Evolutionary conservation across 2,329 filamentous ascomycete species (phyloP), one percentile per base, ranked within the genome.

Genomic region (Alternaria burnsii): DNA sequence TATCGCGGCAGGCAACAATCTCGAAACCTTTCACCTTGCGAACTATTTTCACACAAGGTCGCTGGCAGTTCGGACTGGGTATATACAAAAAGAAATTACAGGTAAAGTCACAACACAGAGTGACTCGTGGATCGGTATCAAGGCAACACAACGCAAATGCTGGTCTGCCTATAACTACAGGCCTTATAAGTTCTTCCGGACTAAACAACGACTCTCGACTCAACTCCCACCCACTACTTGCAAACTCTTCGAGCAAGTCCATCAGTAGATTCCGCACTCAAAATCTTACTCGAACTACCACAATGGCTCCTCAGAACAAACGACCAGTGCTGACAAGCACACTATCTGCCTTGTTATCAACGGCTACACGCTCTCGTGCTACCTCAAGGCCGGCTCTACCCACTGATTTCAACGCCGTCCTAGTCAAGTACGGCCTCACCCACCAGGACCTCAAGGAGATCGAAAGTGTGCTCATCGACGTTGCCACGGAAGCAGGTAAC

Each of bases 401-500:
- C 16, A 68, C 69, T 9, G 58, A 64, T 7, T 61, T 74, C 28
- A 58, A 46, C 10, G 43, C 51, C 26, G 44, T 48, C 2, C 58
- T 76, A 3, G 52, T 60, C 4, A 69, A 71, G 40, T 61, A 75
- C 50, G 18, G 42, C 4, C n/a, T 76, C 12, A 66, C 52, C 2
- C 38, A 57, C 4, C 32, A 30, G 1, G 55, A 58, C 22, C 66
- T 76, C 1, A 46, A 44, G 3, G 46, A 60, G 0, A 66, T 75
- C 22, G 65, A 67, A 3, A 59, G 66, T 42, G 40, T 67, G 4
- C 66, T 77, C 0, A 55, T 73, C 11, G 58, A 61, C 2, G 59
- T 79, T 22, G 77, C 76, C 14, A 62, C 66, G 20, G 62, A 58
- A 1, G 76, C 69, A 1, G 77, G 76, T 3, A 59, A 66, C 2